Conservation (phyloP, 179 eudicot species). For the Gypsophila paniculata region DNA sequence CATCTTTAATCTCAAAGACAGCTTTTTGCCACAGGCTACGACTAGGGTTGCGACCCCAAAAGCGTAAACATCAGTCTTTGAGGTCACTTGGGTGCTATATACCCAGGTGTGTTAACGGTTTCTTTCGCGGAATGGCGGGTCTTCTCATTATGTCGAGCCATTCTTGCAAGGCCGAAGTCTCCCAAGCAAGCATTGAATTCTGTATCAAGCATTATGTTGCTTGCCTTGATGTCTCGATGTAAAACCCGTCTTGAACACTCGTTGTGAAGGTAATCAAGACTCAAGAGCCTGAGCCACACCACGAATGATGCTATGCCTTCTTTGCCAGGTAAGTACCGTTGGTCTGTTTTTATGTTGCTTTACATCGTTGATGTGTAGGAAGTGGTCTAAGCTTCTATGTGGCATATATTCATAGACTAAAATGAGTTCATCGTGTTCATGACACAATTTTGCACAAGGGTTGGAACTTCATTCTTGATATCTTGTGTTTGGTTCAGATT, state of each 20-base stretch:
- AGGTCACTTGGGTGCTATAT: constrained; percentile 35
- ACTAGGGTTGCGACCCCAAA: constrained; percentile 30
- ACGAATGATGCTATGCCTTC: constrained; percentile 30
- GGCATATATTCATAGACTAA: constrained; percentile 54
- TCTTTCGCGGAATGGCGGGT: constrained; percentile 37
- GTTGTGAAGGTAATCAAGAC: constrained; percentile 40
- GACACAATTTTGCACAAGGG: too few relatives aligned
- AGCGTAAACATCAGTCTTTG: constrained; percentile 34
- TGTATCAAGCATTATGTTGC: constrained; percentile 39
- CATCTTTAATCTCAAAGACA: constrained; percentile 13
- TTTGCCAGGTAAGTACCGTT: constrained; percentile 31
- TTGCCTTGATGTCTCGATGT: constrained; percentile 37
- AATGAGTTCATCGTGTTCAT: constrained; percentile 40
- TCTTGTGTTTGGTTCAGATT: too few relatives aligned
- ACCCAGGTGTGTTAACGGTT: constrained; percentile 31
- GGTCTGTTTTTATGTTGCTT: not conserved
- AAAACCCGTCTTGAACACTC: constrained; percentile 37
- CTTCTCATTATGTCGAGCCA: constrained; percentile 35
- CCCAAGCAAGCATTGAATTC: constrained; percentile 35
- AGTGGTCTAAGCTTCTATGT: constrained; percentile 50
- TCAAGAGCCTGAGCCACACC: constrained; percentile 42
- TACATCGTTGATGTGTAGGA: constrained; percentile 24
- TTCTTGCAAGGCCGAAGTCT: constrained; percentile 42
- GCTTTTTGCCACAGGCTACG: constrained; percentile 25
- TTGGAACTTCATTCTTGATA: too few relatives aligned